Evolutionary conservation across 495 filamentous ascomycete genomes (phyloP), one percentile per base, ranked within the genome.

Genomic region (Tuber umbilicatum): DNA sequence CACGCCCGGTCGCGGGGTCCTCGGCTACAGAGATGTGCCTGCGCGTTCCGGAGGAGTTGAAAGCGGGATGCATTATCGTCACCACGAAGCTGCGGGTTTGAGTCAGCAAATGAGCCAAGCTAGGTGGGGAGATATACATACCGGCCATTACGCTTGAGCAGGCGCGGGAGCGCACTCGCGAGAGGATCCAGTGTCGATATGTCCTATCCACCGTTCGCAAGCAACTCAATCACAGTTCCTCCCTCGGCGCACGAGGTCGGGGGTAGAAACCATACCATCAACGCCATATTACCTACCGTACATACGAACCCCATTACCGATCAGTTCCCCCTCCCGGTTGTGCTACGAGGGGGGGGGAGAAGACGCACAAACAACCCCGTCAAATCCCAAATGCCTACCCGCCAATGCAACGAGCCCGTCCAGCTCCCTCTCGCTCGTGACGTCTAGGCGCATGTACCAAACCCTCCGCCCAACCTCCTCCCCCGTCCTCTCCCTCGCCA

Each of bases 221-320:
- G n/a, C n/a, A n/a, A 50, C n/a, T 60, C 50, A 60, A 60, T 60
- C 31, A 16, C 10, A 16, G 2, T 2, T 16, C 14, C 2, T 10
- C 41, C 12, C 50, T 31, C n/a, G 2, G 9, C 10, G n/a, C 50
- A 10, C n/a, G 50, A 27, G 23, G 47, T 39, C n/a, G 42, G 14
- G 43, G 41, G 3, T 5, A 7, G n/a, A n/a, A n/a, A 50, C 10
- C n/a, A 60, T 60, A 60, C 50, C 85, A 86, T 86, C 27, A 85
- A 75, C 23, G 85, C 85, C 84, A 86, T 86, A 75, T 85, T 86
- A 70, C 84, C 75, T 77, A 72, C 47, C n/a, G n/a, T n/a, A n/a
- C n/a, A n/a, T n/a, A n/a, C n/a, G n/a, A n/a, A 14, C 40, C 45
- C n/a, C 40, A 67, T n/a, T 41, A n/a, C 35, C n/a, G 69, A 71